Base-by-base conservation (phyloP, 2,329 filamentous ascomycete genomes). In the Cordyceps pruinosa region DNA sequence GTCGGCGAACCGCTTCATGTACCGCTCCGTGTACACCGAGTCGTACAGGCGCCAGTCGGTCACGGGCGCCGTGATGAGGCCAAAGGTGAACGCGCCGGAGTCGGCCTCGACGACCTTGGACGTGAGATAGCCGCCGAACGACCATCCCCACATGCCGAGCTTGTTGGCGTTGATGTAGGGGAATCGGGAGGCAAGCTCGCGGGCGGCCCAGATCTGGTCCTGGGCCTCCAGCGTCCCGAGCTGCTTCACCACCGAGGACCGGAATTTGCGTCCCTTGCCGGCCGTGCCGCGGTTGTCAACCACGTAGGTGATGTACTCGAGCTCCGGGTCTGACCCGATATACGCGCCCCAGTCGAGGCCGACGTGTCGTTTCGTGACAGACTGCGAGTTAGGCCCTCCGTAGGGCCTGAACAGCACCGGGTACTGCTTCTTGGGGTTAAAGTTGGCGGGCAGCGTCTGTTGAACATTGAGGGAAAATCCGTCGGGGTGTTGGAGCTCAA, bases 41-140 rank as follows among this genome's bases (percentile, higher is more conserved):
- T 89, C 85, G 68, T 89, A 89, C 72, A 88, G 83, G 1, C 84
- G 78, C 83, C 84, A 88, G 70, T 89, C 86, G 2, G 76, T 77
- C 0, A 88, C 84, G 0, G 85, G 85, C 0, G 85, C 85, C 0
- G 83, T 84, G 62, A 86, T 83, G 10, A 88, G 69, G 0, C 78
- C 85, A 8, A 85, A 77, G 0, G 81, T 79, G 67, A 89, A 87
- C 17, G 79, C 78, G 1, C 79, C 81, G 19, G 80, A 81, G 66
- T 83, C 73, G 0, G 76, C 73, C 65, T 89, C 86, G 8, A 89
- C 73, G 0, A 86, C 84, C 71, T 89, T 89, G 52, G 82, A 73
- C 0, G 82, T 77, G 1, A 89, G 75, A 63, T 85, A 89, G 2
- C 85, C 86, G 13, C 86, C 86, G 62, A 81, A 88, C 0, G 80